Conservation (phyloP, 306 rosid genomes). For the Cucurbita ficifolia region DNA sequence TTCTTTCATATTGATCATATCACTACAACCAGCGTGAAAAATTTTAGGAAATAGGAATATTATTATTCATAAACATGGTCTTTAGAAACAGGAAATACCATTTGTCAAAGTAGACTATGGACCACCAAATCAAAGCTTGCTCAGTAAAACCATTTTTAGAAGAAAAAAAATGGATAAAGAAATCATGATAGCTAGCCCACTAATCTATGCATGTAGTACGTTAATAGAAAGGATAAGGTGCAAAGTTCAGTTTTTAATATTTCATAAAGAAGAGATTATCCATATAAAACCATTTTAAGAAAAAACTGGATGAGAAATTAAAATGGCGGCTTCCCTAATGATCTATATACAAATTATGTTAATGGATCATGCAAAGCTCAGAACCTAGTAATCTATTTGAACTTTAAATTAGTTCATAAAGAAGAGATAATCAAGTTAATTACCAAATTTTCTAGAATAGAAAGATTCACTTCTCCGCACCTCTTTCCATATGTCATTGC, state of each 20-base stretch:
- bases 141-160: not conserved
- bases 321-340: not conserved
- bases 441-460: slow-evolving; percentile 78
- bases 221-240: not conserved
- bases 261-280: not conserved
- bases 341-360: not conserved
- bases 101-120: not conserved
- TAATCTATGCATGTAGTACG: not conserved
- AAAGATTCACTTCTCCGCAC: slow-evolving; percentile 73
- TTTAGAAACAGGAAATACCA: not conserved
- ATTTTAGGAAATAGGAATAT: not conserved
- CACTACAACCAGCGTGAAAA: not conserved
- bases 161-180: not conserved
- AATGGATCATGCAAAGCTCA: not conserved
- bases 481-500: slow-evolving; percentile 69
- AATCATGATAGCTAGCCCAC: not conserved
- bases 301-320: not conserved
- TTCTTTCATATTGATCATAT: not conserved
- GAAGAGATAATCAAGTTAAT: not conserved
- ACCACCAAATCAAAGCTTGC: not conserved
- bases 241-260: not conserved
- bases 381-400: not conserved
- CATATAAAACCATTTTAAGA: not conserved
- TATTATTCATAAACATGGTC: not conserved
- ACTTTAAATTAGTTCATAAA: not conserved